Conservation (phyloP, 139 green algal species). For the Picochlorum costavermella region DNA sequence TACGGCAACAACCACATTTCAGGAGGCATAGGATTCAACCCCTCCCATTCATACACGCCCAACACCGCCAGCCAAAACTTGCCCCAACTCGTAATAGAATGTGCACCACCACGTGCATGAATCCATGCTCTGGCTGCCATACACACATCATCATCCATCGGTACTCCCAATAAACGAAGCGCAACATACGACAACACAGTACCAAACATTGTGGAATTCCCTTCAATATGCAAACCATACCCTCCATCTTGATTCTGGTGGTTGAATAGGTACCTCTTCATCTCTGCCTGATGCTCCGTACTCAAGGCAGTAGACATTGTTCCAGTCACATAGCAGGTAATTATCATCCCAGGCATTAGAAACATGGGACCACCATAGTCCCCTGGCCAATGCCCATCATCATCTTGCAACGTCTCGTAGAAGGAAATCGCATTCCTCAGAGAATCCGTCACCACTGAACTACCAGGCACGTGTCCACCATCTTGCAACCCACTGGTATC, state of each 20-base stretch:
- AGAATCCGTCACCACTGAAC: conserved; percentile 8
- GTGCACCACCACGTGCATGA: conserved; percentile 69
- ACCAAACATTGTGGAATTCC: conserved; percentile 96
- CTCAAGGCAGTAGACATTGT: conserved; percentile 65
- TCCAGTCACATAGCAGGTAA: conserved; percentile 71
- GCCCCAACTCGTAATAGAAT: conserved; percentile 84
- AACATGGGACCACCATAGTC: conserved; percentile 99
- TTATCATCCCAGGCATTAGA: conserved; percentile 92
- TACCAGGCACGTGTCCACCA: background rate
- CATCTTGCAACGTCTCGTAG: conserved; percentile 66
- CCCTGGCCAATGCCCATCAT: conserved; percentile 93
- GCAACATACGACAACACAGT: conserved; percentile 79
- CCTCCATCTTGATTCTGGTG: conserved; percentile 94
- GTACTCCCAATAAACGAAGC: conserved; percentile 61
- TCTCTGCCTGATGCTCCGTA: conserved; percentile 47
- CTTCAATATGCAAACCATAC: conserved; percentile 97
- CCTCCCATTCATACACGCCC: conserved; percentile 86
- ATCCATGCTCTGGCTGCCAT: conserved; percentile 61
- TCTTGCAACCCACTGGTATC: background rate
- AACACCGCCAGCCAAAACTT: conserved; percentile 99
- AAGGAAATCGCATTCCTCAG: conserved; percentile 62
- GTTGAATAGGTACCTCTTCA: conserved; percentile 88
- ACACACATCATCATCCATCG: conserved; percentile 35
- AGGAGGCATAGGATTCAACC: conserved; percentile 84
- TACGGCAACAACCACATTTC: conserved; percentile 99